These are phyloP conservation scores for Oidiodendron maius DNA, from an alignment of 495 filamentous ascomycete genomes.

Conservation along the genomic window DNA sequence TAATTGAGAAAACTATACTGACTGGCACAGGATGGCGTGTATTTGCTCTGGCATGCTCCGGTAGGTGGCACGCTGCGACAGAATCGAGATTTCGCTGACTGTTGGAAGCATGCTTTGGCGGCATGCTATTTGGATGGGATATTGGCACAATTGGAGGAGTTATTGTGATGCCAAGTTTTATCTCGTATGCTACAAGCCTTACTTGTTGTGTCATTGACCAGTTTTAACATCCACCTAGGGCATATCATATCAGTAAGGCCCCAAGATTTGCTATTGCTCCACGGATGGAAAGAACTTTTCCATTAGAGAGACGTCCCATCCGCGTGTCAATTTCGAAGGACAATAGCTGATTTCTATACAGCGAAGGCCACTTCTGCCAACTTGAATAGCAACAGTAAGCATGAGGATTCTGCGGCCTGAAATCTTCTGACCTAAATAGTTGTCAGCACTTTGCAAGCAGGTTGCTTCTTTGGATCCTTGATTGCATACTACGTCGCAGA, in stretches of 20 bases:
- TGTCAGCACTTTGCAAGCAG: constrained; percentile 61
- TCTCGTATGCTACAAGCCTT: constrained; percentile 32
- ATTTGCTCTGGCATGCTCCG: constrained; percentile 59
- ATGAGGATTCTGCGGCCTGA: background rate
- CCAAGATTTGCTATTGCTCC: background rate
- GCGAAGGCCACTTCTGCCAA: constrained; percentile 24
- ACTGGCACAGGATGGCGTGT: constrained; percentile 49
- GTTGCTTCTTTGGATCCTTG: constrained; percentile 61
- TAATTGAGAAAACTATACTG: background rate
- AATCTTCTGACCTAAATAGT: constrained; percentile 38
- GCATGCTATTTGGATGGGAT: constrained; percentile 65
- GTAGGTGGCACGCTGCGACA: no score
- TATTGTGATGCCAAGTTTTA: constrained; percentile 42
- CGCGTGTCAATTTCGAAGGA: no score
- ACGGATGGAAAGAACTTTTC: no score
- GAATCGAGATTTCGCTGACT: background rate
- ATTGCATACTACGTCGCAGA: constrained; percentile 50
- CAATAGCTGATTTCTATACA: constrained; percentile 8
- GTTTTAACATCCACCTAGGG: no score
- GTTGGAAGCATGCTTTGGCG: constrained; percentile 51
- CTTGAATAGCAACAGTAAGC: constrained; percentile 41
- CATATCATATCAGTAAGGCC: background rate
- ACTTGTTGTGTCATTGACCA: no score
- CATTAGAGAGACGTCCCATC: no score
- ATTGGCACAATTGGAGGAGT: constrained; percentile 64